Conservation (phyloP, 2,329 filamentous ascomycete genomes). For the Truncatella angustata region DNA sequence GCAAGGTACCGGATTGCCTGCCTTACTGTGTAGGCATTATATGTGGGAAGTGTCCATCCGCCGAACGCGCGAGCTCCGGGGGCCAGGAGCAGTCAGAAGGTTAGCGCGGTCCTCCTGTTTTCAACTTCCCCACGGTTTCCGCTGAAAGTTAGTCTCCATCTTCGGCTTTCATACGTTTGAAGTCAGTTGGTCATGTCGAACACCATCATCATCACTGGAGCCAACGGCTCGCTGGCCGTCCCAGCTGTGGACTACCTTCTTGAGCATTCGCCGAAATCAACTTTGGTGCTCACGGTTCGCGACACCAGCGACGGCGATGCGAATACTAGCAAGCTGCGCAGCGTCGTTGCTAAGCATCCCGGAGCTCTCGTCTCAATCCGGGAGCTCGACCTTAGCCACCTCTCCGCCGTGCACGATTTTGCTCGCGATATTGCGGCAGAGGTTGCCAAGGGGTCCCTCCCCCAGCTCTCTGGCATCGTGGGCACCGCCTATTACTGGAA, state of each 20-base stretch:
- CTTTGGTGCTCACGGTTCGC: conserved; percentile 31
- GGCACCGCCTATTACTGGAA: conserved; percentile 39
- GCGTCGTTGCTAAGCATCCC: conserved; percentile 21
- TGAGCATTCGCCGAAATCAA: conserved; percentile 17
- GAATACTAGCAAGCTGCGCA: conserved; percentile 14
- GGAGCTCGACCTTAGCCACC: conserved; percentile 29
- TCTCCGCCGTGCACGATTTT: conserved; percentile 30
- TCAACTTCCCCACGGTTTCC: too few species aligned
- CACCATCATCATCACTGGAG: conserved; percentile 35
- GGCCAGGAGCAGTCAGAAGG: too few species aligned
- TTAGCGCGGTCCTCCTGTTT: too few species aligned
- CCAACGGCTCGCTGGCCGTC: conserved; percentile 34
- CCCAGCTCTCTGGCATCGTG: conserved; percentile 31
- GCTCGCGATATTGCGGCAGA: conserved; percentile 22
- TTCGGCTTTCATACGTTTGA: too few species aligned
- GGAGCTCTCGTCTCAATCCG: conserved; percentile 33
- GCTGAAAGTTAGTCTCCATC: too few species aligned
- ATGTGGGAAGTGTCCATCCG: too few species aligned
- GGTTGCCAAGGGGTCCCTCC: conserved; percentile 23
- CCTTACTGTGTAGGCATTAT: too few species aligned
- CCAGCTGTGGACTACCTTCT: conserved; percentile 20
- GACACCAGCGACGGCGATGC: conserved; percentile 9
- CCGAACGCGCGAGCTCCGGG: too few species aligned
- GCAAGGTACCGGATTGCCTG: too few species aligned
- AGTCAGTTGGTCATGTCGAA: conserved; percentile 14